Percentiles rank a stretch among this genome's conserved stretches.
phyloP scores from a whole-genome alignment of 129 eudicot genomes.

The Pseudognaphalium luteoalbum region DNA sequence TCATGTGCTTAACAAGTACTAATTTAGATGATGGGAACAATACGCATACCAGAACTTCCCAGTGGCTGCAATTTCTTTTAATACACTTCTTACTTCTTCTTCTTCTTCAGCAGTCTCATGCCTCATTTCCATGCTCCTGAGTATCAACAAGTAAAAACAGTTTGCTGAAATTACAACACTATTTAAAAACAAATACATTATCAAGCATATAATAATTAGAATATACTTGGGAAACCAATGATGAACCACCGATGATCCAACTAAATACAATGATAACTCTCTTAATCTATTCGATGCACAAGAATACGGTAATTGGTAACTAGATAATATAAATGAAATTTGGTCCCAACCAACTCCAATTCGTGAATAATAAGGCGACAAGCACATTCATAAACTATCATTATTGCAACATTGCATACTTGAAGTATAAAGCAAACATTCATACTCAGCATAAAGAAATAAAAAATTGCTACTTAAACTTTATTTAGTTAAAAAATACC shows the following conservation, averaged over 20 bases:
- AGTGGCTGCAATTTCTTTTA: slow-evolving; percentile 72
- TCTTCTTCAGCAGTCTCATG: slow-evolving; percentile 49
- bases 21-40: background rate
- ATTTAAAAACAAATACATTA: background rate
- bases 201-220: background rate
- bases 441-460: background rate
- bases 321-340: background rate
- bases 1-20: background rate
- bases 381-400: background rate
- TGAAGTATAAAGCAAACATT: background rate
- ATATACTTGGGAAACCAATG: background rate
- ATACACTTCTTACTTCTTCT: slow-evolving; percentile 52
- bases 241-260: slow-evolving; percentile 12
- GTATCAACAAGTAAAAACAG: slow-evolving; percentile 11
- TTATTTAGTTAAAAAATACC: background rate
- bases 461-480: background rate
- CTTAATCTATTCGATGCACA: background rate
- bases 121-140: slow-evolving; percentile 44
- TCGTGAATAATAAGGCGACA: no score
- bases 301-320: slow-evolving; percentile 4
- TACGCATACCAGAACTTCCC: slow-evolving; percentile 80
- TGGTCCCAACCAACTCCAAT: background rate
- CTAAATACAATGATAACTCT: background rate
- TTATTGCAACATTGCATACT: background rate
- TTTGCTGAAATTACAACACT: background rate